phyloP scores from a whole-genome alignment of 2,329 filamentous ascomycete species.

The Penicillium thymicola region DNA sequence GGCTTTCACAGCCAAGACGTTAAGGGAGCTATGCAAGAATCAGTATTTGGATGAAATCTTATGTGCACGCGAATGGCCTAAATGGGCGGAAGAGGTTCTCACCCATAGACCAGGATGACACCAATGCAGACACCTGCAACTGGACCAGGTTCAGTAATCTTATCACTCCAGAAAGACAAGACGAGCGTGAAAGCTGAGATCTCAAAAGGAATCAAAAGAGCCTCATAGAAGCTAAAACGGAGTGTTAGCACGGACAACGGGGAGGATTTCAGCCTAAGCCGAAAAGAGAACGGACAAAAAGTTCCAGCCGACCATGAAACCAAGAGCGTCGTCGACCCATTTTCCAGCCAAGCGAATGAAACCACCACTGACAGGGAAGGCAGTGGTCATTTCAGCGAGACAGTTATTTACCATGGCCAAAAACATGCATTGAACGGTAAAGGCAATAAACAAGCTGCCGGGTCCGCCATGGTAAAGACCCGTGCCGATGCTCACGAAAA shows the following conservation, averaged over 20 bases:
- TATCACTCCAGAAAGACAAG: constrained; percentile 37
- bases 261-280: neutral
- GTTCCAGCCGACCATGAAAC: constrained; percentile 48
- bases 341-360: constrained; percentile 43
- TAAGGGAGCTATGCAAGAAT: constrained; percentile 49
- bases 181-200: constrained; percentile 44
- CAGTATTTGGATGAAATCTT: neutral
- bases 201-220: constrained; percentile 41
- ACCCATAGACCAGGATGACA: constrained; percentile 29
- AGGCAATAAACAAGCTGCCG: constrained; percentile 38
- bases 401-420: constrained; percentile 40
- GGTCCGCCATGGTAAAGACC: constrained; percentile 40
- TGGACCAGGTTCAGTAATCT: constrained; percentile 28
- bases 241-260: constrained; percentile 3
- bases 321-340: constrained; percentile 47
- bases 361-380: constrained; percentile 41
- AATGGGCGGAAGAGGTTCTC: neutral
- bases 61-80: neutral
- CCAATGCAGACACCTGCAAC: constrained; percentile 34
- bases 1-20: constrained; percentile 65
- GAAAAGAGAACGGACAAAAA: constrained; percentile 36
- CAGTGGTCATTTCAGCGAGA: constrained; percentile 47
- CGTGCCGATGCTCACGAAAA: constrained; percentile 40
- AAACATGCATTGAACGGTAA: constrained; percentile 29
- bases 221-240: constrained; percentile 37